Evolutionary conservation across 2,329 filamentous ascomycete species (phyloP), one percentile per base, ranked within the genome.

Genomic region (Chlorencoelia australis): DNA sequence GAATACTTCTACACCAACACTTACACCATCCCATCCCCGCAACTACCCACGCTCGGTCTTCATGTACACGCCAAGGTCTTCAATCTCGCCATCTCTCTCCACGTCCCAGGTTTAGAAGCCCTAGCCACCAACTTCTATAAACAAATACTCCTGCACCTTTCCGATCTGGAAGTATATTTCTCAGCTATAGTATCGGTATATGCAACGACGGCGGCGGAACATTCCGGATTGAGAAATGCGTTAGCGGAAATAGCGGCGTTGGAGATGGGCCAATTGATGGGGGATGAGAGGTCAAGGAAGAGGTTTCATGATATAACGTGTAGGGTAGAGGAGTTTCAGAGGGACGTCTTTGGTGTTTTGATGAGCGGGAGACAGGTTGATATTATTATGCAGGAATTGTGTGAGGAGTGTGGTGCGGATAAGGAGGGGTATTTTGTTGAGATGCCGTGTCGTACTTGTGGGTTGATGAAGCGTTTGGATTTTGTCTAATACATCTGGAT

Each of bases 1-100:
- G 43, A 50, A 18, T 53, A 48, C 28, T 40, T 53, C 10, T 53
- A 53, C 31, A 44, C 42, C 5, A 34, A 34, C 11, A 38, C 36
- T 9, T 53, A 53, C 21, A 35, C 34, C 1, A 27, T 31, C n/a
- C 21, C 24, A 9, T 25, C 43, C n/a, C n/a, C n/a, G n/a, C n/a
- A n/a, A n/a, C n/a, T n/a, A n/a, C n/a, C n/a, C n/a, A n/a, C n/a
- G n/a, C 37, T 35, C 32, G 26, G 40, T 26, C 36, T 49, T 21
- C 5, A n/a, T 3, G 4, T 35, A 14, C 35, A 52, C 33, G 36
- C 45, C 34, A n/a, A 25, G 5, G 30, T 51, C 29, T 52, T 47
- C 30, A 15, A 31, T 11, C 33, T 51, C n/a, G 35, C 47, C 16
- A 26, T 30, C 8, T 27, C 20, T 4, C 37, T 51, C 0, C 11